A percentile compares a stretch with the other conserved stretches of the same genome.
Conservation (phyloP, 768 basidiomycete genomes). For the Russula ochroleuca region DNA sequence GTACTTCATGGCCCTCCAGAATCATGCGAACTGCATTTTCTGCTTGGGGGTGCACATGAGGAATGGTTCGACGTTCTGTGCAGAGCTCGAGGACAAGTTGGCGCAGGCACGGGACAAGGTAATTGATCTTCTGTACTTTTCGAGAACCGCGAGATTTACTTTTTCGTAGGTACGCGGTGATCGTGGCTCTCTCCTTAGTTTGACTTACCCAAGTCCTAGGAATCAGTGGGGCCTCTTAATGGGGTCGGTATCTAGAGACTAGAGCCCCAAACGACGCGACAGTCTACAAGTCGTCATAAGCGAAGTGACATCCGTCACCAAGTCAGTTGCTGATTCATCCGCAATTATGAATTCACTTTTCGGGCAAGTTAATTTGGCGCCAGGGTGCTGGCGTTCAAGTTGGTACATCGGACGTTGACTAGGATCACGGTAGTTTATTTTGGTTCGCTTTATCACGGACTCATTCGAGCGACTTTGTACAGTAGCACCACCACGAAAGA, state of each 20-base stretch:
- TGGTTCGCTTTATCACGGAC: too few species aligned
- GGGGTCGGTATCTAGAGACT: neutral
- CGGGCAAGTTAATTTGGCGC: too few species aligned
- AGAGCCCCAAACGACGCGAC: neutral
- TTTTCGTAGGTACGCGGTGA: neutral
- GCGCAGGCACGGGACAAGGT: neutral
- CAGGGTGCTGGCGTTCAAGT: too few species aligned
- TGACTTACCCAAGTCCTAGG: neutral
- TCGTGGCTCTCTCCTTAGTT: neutral
- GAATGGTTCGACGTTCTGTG: neutral
- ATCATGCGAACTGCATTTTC: neutral
- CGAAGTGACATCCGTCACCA: too few species aligned
- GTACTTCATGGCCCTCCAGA: neutral
- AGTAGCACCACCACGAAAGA: too few species aligned
- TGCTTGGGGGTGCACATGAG: neutral
- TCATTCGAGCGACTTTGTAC: too few species aligned
- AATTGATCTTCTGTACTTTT: neutral
- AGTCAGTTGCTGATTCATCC: neutral
- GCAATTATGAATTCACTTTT: neutral
- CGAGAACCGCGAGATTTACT: neutral
- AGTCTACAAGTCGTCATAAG: neutral
- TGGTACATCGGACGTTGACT: too few species aligned
- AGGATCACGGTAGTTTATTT: too few species aligned
- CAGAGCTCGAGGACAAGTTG: neutral
- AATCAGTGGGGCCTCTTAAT: neutral